Conservation (phyloP, 148 eudicot species). For the Pouteria glomerata region DNA sequence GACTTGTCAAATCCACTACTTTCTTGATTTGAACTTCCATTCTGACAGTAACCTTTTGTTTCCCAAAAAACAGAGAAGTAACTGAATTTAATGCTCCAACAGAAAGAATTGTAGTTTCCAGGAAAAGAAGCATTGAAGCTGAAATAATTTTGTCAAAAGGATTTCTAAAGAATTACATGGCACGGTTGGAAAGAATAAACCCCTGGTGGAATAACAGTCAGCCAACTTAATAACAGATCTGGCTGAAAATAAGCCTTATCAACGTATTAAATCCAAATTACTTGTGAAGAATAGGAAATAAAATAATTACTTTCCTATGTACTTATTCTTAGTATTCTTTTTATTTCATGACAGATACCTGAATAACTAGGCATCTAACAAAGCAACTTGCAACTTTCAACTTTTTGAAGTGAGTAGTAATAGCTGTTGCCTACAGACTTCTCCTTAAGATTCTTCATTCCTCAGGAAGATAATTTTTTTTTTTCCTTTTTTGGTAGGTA, state of each 20-base stretch:
- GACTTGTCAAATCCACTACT: constrained; percentile 1
- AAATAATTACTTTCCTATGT: neutral
- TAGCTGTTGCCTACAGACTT: neutral
- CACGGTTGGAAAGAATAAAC: neutral
- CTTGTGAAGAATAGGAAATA: neutral
- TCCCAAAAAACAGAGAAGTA: neutral
- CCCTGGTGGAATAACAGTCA: neutral
- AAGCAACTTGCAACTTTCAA: neutral
- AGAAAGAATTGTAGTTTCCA: neutral
- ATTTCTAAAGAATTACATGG: neutral
- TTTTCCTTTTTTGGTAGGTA: too few relatives aligned
- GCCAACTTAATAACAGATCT: neutral
- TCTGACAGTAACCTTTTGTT: neutral
- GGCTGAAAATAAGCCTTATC: neutral
- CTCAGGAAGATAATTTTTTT: neutral
- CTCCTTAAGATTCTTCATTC: neutral
- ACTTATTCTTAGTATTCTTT: neutral
- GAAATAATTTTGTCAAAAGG: neutral
- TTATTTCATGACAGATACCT: neutral
- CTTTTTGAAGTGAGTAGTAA: neutral
- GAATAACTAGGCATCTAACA: neutral
- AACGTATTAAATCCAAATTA: neutral
- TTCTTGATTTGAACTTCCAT: neutral
- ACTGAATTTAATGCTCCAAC: neutral
- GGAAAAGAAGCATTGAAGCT: neutral